Evolutionary conservation across 495 filamentous ascomycete species (phyloP).

Genomic region (Penicillium canescens): DNA sequence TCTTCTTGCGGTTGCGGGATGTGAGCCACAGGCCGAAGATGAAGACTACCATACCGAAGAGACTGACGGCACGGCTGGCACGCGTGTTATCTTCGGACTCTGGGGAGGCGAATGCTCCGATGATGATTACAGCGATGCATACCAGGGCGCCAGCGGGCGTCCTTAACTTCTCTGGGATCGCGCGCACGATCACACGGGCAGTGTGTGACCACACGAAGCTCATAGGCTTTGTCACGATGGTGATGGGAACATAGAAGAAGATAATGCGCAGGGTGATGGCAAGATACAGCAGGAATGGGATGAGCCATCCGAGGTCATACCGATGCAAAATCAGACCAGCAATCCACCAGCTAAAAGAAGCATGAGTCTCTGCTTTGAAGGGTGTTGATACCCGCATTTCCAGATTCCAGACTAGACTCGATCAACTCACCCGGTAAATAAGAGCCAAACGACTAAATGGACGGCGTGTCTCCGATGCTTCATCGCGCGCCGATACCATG

Average conservation of each 20-base stretch:
- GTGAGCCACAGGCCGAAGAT: slow-evolving; percentile 65
- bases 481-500: slow-evolving; percentile 25
- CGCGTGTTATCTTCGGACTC: slow-evolving; percentile 76
- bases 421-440: slow-evolving; percentile 61
- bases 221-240: slow-evolving; percentile 63
- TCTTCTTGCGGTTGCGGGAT: slow-evolving; percentile 65
- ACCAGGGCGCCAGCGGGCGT: slow-evolving; percentile 58
- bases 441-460: slow-evolving; percentile 51
- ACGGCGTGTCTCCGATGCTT: slow-evolving; percentile 40
- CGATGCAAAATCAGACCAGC: slow-evolving; percentile 73
- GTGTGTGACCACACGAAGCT: slow-evolving; percentile 66
- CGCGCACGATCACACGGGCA: slow-evolving; percentile 45
- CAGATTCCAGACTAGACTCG: not conserved
- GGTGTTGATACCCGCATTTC: not conserved
- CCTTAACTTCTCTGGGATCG: slow-evolving; percentile 64
- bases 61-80: slow-evolving; percentile 72
- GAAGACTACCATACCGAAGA: slow-evolving; percentile 79
- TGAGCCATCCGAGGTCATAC: slow-evolving; percentile 75
- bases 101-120: slow-evolving; percentile 71
- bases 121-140: slow-evolving; percentile 66
- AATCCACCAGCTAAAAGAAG: slow-evolving; percentile 76
- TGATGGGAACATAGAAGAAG: slow-evolving; percentile 69
- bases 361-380: slow-evolving; percentile 13
- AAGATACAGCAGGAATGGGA: slow-evolving; percentile 82
- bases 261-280: slow-evolving; percentile 71